phyloP scores from a whole-genome alignment of 495 filamentous ascomycete species.

The Extremus antarcticus region DNA sequence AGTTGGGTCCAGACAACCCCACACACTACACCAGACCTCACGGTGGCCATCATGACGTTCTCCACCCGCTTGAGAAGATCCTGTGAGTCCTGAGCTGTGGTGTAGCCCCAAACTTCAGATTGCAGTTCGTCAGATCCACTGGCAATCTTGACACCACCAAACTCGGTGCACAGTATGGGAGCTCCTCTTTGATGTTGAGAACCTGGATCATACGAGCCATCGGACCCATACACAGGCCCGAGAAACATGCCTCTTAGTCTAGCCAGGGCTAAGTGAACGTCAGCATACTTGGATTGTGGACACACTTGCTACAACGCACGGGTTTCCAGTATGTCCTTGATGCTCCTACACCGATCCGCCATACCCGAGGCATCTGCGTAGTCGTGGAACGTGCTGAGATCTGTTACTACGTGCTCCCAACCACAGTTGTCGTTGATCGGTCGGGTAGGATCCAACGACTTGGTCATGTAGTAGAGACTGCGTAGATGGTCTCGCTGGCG shows the following conservation, averaged over 20 bases:
- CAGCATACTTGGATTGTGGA: neutral
- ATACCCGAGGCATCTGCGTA: conserved; percentile 43
- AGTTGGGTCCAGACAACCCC: conserved; percentile 29
- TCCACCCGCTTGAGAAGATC: conserved; percentile 25
- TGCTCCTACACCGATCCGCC: conserved; percentile 34
- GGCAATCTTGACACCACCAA: conserved; percentile 50
- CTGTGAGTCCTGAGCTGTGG: conserved; percentile 20
- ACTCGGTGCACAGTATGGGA: conserved; percentile 48
- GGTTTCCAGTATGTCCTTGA: conserved; percentile 40
- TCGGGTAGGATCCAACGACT: conserved; percentile 45
- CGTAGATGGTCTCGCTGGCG: conserved; percentile 49
- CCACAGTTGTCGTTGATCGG: conserved; percentile 56
- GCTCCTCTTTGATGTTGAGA: conserved; percentile 37
- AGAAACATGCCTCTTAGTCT: conserved; percentile 35
- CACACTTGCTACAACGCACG: conserved; percentile 6
- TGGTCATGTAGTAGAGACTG: conserved; percentile 46
- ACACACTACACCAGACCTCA: conserved; percentile 20
- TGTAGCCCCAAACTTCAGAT: conserved; percentile 27
- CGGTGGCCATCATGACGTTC: conserved; percentile 21
- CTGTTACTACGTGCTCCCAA: conserved; percentile 49
- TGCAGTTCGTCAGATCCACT: conserved; percentile 18
- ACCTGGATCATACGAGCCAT: conserved; percentile 31
- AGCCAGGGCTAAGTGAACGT: conserved; percentile 6
- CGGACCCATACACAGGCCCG: conserved; percentile 27
- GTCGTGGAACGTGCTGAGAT: conserved; percentile 52